Evolutionary conservation across 148 eudicot genomes (phyloP).

Genomic region (Vaccinium macrocarpon): DNA sequence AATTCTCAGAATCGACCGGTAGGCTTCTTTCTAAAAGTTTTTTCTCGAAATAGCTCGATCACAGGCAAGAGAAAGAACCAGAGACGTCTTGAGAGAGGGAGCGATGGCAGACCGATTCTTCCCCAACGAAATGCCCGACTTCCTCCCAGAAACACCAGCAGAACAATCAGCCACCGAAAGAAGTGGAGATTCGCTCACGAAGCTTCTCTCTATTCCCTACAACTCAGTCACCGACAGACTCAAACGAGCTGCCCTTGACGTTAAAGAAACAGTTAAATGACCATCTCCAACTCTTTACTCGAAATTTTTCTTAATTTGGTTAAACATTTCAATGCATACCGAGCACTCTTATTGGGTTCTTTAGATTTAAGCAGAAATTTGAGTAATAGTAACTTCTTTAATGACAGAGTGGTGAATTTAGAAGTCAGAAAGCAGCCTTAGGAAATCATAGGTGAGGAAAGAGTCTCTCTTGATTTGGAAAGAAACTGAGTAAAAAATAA

Average conservation of each 20-base stretch:
- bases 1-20: not conserved
- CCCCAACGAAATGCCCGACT: slow-evolving; percentile 63
- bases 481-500: no score
- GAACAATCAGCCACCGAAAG: slow-evolving; percentile 10
- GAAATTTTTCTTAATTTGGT: not conserved
- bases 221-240: slow-evolving; percentile 40
- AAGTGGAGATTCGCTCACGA: slow-evolving; percentile 43
- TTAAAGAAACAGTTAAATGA: slow-evolving; percentile 47
- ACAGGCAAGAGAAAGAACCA: not conserved
- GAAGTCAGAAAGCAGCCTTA: not conserved
- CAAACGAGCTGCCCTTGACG: slow-evolving; percentile 42
- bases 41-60: not conserved
- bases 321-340: not conserved
- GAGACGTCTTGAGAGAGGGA: slow-evolving; percentile 2
- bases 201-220: slow-evolving; percentile 66
- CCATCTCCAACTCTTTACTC: not conserved
- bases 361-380: not conserved
- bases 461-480: no score
- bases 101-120: slow-evolving; percentile 85
- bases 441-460: not conserved
- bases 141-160: slow-evolving; percentile 36
- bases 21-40: not conserved
- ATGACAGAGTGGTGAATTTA: not conserved
- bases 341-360: not conserved
- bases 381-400: not conserved